Percentiles rank a stretch among this genome's conserved stretches.
These are phyloP conservation scores for Tolypocladium cylindrosporum DNA, from an alignment of 2,329 filamentous ascomycete species.

Conservation along the genomic window DNA sequence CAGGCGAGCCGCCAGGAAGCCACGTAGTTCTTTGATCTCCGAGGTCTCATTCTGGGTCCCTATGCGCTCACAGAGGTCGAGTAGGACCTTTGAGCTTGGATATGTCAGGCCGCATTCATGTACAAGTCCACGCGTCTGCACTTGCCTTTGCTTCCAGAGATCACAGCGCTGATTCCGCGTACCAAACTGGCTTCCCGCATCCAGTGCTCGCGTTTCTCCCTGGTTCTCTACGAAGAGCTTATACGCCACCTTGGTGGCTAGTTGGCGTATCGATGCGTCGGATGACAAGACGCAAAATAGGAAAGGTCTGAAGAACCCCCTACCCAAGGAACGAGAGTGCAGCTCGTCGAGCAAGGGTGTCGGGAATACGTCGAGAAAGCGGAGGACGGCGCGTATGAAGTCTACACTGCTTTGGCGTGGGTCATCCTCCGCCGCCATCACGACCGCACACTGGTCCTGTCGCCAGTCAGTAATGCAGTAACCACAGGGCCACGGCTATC, in stretches of 20 bases:
- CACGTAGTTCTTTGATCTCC: conserved; percentile 37
- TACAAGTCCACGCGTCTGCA: neutral
- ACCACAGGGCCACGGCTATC: neutral
- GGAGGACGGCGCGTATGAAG: conserved; percentile 19
- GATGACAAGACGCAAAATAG: conserved; percentile 43
- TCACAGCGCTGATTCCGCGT: conserved; percentile 21
- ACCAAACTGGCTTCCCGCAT: conserved; percentile 13
- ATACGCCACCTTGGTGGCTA: conserved; percentile 37
- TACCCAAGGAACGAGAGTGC: conserved; percentile 11
- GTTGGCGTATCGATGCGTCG: conserved; percentile 36
- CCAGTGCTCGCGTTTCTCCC: conserved; percentile 14
- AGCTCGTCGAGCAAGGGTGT: conserved; percentile 20
- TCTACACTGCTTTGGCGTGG: neutral
- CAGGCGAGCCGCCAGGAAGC: conserved; percentile 46
- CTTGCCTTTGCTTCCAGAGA: conserved; percentile 45
- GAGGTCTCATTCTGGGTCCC: conserved; percentile 30
- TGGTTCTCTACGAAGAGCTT: conserved; percentile 30
- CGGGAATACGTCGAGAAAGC: conserved; percentile 45
- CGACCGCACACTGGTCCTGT: neutral
- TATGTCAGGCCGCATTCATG: conserved; percentile 1
- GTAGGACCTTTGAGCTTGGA: conserved; percentile 26
- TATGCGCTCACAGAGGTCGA: conserved; percentile 39
- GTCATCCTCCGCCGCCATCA: neutral
- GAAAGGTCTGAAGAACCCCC: conserved; percentile 37
- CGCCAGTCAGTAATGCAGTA: neutral